Evolutionary conservation across 306 rosid species (phyloP), one percentile per base, ranked within the genome.

Genomic region (Cercis canadensis): DNA sequence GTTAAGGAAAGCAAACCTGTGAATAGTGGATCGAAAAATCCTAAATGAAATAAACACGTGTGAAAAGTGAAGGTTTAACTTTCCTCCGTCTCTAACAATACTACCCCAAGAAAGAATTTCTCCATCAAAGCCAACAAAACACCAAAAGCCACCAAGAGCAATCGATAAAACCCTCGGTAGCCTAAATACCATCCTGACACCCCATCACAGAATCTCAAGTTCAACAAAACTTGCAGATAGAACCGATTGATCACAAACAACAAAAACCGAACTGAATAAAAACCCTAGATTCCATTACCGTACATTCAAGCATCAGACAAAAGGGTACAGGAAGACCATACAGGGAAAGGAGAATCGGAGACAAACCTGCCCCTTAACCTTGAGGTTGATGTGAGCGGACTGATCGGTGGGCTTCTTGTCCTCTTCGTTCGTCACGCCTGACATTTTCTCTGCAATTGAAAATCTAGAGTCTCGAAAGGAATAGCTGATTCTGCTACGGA

Each of bases 331-430:
- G 45, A 0, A 29, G n/a, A 47, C 16, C 45, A 2, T 4, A 12
- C 15, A 1, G 0, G 32, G 21, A 47, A 12, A 17, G 7, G 11
- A 65, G 43, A 18, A 47, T 6, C 5, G 18, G 15, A 14, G 6
- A 66, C 81, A 4, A 32, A 90, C 97, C 97, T 90, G 95, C 1
- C 95, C 92, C 82, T 90, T 90, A 57, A 88, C 95, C 82, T 91
- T 91, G 70, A 91, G 97, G 56, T 88, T 90, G 73, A 90, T 90
- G 79, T 88, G 97, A 8, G 80, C 88, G 0, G 85, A 74, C 69
- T 88, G 92, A 49, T 88, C 97, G 36, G 57, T 47, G 0, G 92
- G 92, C 73, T 91, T 91, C 89, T 78, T 91, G 68, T 83, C 90
- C 21, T 88, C 96, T 49, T 83, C 88, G 75, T 74, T 78, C 13